These are phyloP conservation scores for Arachnomyces sp. DNA, from an alignment of 2,329 filamentous ascomycete genomes.

Conservation along the genomic window DNA sequence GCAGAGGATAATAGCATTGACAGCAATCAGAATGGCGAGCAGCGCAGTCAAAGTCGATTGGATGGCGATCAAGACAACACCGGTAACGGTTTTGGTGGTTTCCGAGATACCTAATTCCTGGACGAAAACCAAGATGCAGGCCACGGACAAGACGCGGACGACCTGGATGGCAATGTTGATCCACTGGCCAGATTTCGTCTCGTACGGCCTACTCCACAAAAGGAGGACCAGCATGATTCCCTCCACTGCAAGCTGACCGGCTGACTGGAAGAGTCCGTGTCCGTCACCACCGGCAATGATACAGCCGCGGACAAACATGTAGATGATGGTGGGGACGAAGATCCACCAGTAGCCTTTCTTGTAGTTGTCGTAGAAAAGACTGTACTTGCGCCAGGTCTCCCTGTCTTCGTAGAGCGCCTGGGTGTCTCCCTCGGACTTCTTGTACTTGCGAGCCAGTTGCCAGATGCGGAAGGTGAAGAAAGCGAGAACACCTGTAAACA, in stretches of 20 bases:
- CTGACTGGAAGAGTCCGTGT: conserved; percentile 71
- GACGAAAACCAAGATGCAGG: conserved; percentile 86
- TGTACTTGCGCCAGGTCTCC: conserved; percentile 88
- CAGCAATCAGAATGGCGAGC: conserved; percentile 76
- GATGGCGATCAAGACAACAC: conserved; percentile 85
- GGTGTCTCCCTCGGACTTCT: conserved; percentile 64
- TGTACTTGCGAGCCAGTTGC: conserved; percentile 63
- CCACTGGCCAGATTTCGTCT: conserved; percentile 77
- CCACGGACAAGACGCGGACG: conserved; percentile 79
- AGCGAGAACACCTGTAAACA: conserved; percentile 72
- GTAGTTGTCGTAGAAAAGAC: conserved; percentile 93
- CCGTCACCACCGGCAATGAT: conserved; percentile 79
- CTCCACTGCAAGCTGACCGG: conserved; percentile 74
- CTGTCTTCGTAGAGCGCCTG: conserved; percentile 77
- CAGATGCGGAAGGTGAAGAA: conserved; percentile 84
- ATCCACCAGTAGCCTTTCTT: conserved; percentile 95
- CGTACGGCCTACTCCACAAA: conserved; percentile 77
- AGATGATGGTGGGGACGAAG: conserved; percentile 80
- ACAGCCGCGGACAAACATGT: conserved; percentile 82
- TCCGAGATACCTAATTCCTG: conserved; percentile 83
- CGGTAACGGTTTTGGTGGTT: conserved; percentile 88
- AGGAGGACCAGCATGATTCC: conserved; percentile 68
- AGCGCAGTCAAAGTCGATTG: conserved; percentile 76
- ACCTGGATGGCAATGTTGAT: conserved; percentile 90
- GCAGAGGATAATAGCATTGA: conserved; percentile 78